Percentiles rank a stretch among this genome's conserved stretches.
Conservation (phyloP, 768 basidiomycete genomes). For the Austroboletus festivus region DNA sequence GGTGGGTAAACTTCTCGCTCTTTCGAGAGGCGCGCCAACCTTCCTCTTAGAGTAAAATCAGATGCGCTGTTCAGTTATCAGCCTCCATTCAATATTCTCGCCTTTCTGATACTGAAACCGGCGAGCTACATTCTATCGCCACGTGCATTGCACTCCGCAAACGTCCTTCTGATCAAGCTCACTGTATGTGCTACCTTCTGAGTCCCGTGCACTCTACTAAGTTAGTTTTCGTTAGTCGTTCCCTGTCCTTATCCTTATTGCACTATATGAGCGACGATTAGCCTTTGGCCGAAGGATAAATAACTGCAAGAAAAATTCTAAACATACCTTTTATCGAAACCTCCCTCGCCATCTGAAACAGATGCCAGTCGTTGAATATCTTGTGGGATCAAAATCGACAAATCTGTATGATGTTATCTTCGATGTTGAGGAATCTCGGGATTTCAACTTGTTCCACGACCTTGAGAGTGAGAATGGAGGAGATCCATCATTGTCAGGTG, state of each 20-base stretch:
- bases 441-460: conserved; percentile 50
- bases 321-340: conserved; percentile 56
- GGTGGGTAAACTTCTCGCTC: conserved; percentile 40
- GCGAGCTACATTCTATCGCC: conserved; percentile 73
- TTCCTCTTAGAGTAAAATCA: conserved; percentile 64
- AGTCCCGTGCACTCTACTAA: background rate
- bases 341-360: conserved; percentile 71
- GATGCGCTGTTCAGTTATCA: conserved; percentile 91
- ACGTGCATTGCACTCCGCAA: conserved; percentile 73
- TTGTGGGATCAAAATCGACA: conserved; percentile 66
- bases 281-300: conserved; percentile 47
- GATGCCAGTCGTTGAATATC: conserved; percentile 70
- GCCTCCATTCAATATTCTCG: conserved; percentile 84
- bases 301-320: conserved; percentile 50
- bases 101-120: conserved; percentile 77
- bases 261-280: conserved; percentile 74
- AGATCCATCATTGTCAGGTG: conserved; percentile 6
- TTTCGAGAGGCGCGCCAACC: conserved; percentile 4
- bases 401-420: conserved; percentile 80
- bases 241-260: conserved; percentile 73
- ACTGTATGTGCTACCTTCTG: conserved; percentile 52
- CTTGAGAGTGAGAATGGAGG: conserved; percentile 41
- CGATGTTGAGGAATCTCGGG: conserved; percentile 54
- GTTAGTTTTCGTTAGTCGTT: conserved; percentile 47
- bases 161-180: conserved; percentile 81